Evolutionary conservation across 2,329 filamentous ascomycete species (phyloP).

Genomic region (Ophiostoma sp.): DNA sequence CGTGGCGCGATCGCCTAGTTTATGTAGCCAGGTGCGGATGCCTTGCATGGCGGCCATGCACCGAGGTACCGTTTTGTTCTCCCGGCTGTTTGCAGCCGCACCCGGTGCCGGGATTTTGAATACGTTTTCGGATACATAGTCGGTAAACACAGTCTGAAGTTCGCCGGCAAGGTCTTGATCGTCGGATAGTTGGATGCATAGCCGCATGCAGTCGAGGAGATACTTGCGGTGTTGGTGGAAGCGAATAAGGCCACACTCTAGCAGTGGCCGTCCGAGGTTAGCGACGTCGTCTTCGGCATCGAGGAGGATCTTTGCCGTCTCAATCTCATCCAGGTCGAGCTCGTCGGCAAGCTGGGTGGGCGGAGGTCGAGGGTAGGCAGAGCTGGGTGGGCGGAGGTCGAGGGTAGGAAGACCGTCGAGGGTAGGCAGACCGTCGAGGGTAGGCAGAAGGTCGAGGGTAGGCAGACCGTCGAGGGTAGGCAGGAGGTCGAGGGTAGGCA

Average conservation of each 20-base stretch:
- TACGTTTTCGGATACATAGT: slow-evolving; percentile 52
- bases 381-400: too few species aligned
- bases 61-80: slow-evolving; percentile 62
- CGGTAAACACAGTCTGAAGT: slow-evolving; percentile 46
- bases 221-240: slow-evolving; percentile 84
- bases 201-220: slow-evolving; percentile 74
- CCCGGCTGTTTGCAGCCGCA: slow-evolving; percentile 38
- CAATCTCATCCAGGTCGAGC: slow-evolving; percentile 81
- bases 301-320: slow-evolving; percentile 71
- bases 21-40: slow-evolving; percentile 70
- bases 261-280: slow-evolving; percentile 63
- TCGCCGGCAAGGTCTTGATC: slow-evolving; percentile 50
- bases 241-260: slow-evolving; percentile 74
- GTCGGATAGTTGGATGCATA: slow-evolving; percentile 66
- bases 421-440: too few species aligned
- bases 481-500: too few species aligned
- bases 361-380: too few species aligned
- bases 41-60: slow-evolving; percentile 71
- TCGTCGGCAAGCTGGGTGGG: slow-evolving; percentile 84
- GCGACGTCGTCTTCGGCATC: slow-evolving; percentile 64
- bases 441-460: too few species aligned
- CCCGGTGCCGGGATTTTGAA: slow-evolving; percentile 46
- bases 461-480: too few species aligned
- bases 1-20: slow-evolving; percentile 68
- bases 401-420: too few species aligned